Evolutionary conservation across 1,284 basidiomycete species (phyloP), one percentile per base, ranked within the genome.

Genomic region (Wolfiporia cocos): DNA sequence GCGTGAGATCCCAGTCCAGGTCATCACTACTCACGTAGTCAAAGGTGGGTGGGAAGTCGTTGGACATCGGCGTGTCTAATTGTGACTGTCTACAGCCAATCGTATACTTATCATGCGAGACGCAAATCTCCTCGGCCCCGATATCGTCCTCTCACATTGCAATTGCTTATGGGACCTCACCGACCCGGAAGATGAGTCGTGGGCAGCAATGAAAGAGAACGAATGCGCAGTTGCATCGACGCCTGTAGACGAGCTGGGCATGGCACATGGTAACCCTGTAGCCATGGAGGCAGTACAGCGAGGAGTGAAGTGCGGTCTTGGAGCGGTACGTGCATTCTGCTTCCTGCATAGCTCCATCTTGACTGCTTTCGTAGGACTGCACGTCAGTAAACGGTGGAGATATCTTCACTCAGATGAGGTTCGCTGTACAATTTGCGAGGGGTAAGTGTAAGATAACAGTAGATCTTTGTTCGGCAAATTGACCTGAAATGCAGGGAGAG

Each of bases 101-200:
- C 46, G 44, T 6, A 61, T 61, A 37, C 44, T 54, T 10, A 42
- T 41, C 4, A 59, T 54, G 51, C 48, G 51, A 15, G 55, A 60
- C 15, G 54, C 46, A 3, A 56, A 56, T 11, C 41, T 61, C 4
- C 52, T 65, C 7, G 56, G 56, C 21, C 53, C 56, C 5, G 58
- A 63, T 42, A 51, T 64, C 31, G 49, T 66, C 9, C 56, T 66
- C 47, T 59, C 62, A 34, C 64, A 66, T 48, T 58, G 58, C 50
- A 64, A 58, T 44, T 52, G 43, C n/a, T 50, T 63, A 17, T 50
- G 44, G 29, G 52, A 59, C 32, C 55, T 49, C 26, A 46, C 52
- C 2, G 55, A 42, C n/a, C 51, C 52, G 4, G 59, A 62, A 42
- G 58, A 57, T 34, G 52, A 56, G 50, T 56, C 57, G 51, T 62